Conservation (phyloP, 306 rosid genomes). For the Morella rubra region DNA sequence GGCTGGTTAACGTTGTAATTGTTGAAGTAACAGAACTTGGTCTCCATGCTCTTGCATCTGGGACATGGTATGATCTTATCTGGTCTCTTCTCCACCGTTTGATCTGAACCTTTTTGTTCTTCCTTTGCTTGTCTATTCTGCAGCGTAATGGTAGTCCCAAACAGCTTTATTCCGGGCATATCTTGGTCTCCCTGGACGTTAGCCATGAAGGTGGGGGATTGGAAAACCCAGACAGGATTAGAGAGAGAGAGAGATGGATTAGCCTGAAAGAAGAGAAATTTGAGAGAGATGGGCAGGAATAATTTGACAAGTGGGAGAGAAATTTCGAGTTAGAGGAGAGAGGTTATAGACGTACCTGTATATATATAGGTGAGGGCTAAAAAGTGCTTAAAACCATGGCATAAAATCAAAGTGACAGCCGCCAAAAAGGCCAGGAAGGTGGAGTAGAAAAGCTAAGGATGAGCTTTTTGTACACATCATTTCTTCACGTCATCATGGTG, state of each 20-base stretch:
- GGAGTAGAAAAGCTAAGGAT: constrained; percentile 40
- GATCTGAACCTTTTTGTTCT: constrained; percentile 32
- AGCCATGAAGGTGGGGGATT: constrained; percentile 38
- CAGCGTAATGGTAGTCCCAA: constrained; percentile 63
- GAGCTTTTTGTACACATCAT: constrained; percentile 67
- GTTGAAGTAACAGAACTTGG: constrained; percentile 94
- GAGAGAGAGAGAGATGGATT: constrained; percentile 18
- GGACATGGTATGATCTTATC: constrained; percentile 82
- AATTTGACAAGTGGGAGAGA: constrained; percentile 1
- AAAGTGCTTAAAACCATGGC: constrained; percentile 15
- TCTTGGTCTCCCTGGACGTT: constrained; percentile 38
- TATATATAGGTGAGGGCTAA: neutral
- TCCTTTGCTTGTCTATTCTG: constrained; percentile 39
- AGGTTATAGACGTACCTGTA: neutral
- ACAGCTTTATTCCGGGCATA: constrained; percentile 73
- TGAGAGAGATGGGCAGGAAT: neutral
- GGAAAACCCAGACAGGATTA: neutral
- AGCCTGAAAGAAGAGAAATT: constrained; percentile 19
- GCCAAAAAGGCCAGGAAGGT: constrained; percentile 29
- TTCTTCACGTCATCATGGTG: constrained; percentile 50
- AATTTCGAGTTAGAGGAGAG: constrained; percentile 2
- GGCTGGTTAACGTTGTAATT: constrained; percentile 95
- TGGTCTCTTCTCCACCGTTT: constrained; percentile 48
- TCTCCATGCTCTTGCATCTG: constrained; percentile 91
- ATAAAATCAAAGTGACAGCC: constrained; percentile 27